These are phyloP conservation scores for Quercus berberidifolia DNA, from an alignment of 306 rosid species.

Conservation along the genomic window DNA sequence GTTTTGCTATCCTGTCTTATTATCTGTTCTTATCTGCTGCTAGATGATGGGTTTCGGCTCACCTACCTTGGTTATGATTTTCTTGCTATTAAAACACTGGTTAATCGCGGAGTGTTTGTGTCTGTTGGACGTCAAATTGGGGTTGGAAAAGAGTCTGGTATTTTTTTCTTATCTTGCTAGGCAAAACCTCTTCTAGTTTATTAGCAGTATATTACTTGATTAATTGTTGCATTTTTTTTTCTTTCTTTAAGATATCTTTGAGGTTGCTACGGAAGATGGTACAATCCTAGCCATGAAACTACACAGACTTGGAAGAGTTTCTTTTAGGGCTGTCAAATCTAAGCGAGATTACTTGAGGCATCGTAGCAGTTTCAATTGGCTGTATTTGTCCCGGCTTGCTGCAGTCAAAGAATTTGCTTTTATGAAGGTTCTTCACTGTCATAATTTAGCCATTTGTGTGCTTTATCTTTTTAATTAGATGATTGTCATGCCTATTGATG, in stretches of 20 bases:
- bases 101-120: conserved; percentile 78
- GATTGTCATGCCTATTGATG: conserved; percentile 4
- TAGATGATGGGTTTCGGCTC: conserved; percentile 94
- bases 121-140: conserved; percentile 95
- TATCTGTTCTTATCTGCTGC: conserved; percentile 15
- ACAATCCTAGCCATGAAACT: conserved; percentile 77
- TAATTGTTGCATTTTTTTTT: conserved; percentile 4
- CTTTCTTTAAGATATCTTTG: conserved; percentile 68
- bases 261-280: conserved; percentile 91
- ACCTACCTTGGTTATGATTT: conserved; percentile 96
- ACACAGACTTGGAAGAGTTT: conserved; percentile 89
- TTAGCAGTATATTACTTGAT: not conserved
- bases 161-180: not conserved
- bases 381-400: conserved; percentile 91
- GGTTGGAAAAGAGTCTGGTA: conserved; percentile 97
- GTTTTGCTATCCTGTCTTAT: not conserved
- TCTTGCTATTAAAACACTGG: conserved; percentile 92
- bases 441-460: not conserved
- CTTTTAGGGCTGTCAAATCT: conserved; percentile 89
- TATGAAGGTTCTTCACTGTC: conserved; percentile 63
- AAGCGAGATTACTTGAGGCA: conserved; percentile 94
- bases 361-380: conserved; percentile 86
- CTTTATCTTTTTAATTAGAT: not conserved
- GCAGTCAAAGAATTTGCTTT: conserved; percentile 89
- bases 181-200: not conserved